Evolutionary conservation across 78 protist genomes (phyloP).

Genomic region (Dictyostelium brefeldianum): DNA sequence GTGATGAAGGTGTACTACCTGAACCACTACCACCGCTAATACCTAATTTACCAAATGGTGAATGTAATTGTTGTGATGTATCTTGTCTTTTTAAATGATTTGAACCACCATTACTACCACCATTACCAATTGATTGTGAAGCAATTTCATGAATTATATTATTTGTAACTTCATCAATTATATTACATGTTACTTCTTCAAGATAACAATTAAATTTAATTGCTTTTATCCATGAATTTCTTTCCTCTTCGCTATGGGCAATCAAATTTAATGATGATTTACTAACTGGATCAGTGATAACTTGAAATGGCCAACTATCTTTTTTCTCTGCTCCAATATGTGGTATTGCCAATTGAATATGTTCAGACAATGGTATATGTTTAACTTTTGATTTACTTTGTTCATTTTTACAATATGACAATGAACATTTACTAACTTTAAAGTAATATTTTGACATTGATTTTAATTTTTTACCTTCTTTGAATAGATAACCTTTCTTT

Average conservation of each 20-base stretch:
- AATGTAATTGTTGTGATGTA: background rate
- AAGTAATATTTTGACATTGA: constrained; percentile 69
- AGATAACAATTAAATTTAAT: constrained; percentile 65
- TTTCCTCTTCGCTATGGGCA: constrained; percentile 50
- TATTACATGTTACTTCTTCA: constrained; percentile 14
- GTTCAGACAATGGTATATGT: constrained; percentile 41
- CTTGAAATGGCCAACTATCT: constrained; percentile 55
- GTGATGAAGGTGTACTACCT: background rate
- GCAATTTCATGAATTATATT: constrained; percentile 52
- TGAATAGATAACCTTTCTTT: constrained; percentile 65
- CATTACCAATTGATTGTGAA: background rate
- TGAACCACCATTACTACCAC: background rate
- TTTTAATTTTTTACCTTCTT: constrained; percentile 60
- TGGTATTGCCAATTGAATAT: constrained; percentile 35
- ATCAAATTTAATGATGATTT: background rate
- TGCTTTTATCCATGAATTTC: constrained; percentile 60
- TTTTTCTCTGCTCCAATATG: constrained; percentile 40
- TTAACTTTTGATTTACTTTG: constrained; percentile 11
- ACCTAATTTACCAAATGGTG: background rate
- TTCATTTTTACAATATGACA: constrained; percentile 58
- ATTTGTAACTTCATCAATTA: constrained; percentile 46
- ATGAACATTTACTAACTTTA: constrained; percentile 5
- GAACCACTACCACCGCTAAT: background rate
- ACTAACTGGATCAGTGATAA: constrained; percentile 16
- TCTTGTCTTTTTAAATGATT: constrained; percentile 1